Percentiles rank a stretch among this genome's conserved stretches.
Conservation (phyloP, 2,329 filamentous ascomycete genomes). For the Coniochaeta ligniaria region DNA sequence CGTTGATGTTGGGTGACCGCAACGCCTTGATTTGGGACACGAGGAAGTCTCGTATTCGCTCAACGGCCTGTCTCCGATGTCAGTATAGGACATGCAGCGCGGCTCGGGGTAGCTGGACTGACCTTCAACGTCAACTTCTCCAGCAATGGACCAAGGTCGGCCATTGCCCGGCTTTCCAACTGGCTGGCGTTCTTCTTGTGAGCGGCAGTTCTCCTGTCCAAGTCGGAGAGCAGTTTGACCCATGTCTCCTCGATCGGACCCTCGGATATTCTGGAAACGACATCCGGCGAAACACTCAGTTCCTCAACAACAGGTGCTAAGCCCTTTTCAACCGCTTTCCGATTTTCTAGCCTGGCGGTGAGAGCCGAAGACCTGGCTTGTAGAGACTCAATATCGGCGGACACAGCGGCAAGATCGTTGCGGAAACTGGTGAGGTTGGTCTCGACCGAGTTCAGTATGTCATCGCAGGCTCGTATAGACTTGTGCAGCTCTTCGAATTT, state of each 20-base stretch:
- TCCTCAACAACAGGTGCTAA: slow-evolving; percentile 87
- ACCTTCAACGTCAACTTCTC: slow-evolving; percentile 79
- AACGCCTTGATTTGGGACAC: slow-evolving; percentile 92
- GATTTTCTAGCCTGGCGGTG: slow-evolving; percentile 79
- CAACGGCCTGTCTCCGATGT: slow-evolving; percentile 55
- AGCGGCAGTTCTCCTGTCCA: slow-evolving; percentile 69
- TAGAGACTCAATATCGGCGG: slow-evolving; percentile 88
- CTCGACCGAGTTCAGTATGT: slow-evolving; percentile 89
- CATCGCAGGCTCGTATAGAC: slow-evolving; percentile 85
- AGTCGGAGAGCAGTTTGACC: slow-evolving; percentile 73
- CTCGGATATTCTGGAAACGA: slow-evolving; percentile 80
- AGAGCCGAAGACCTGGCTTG: slow-evolving; percentile 79
- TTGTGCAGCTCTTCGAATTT: slow-evolving; percentile 87
- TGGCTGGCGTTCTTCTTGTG: slow-evolving; percentile 61
- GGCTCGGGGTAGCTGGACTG: slow-evolving; percentile 12
- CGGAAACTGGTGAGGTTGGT: slow-evolving; percentile 88
- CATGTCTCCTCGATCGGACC: slow-evolving; percentile 86
- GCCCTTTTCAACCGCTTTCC: slow-evolving; percentile 81
- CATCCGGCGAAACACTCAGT: slow-evolving; percentile 75
- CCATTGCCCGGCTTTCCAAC: slow-evolving; percentile 63
- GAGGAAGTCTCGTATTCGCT: slow-evolving; percentile 89
- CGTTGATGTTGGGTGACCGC: slow-evolving; percentile 91
- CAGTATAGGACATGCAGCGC: neutral
- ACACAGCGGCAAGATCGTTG: slow-evolving; percentile 84
- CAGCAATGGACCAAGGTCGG: slow-evolving; percentile 78